Evolutionary conservation across 257 asterid genomes (phyloP).

Genomic region (Orobanche coerulescens): DNA sequence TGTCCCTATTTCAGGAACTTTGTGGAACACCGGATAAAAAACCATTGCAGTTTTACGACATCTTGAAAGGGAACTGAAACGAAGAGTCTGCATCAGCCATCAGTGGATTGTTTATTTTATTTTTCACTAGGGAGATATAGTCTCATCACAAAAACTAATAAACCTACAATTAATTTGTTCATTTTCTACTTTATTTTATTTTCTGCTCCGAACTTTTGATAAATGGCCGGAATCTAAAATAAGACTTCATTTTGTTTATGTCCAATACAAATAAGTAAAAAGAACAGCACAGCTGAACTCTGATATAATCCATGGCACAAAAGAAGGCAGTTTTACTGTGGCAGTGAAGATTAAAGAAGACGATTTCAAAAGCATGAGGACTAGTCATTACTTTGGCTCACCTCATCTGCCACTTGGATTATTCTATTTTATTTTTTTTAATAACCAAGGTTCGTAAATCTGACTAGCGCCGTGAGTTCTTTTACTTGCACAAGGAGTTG

Average conservation of each 20-base stretch:
- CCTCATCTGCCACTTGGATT: too few species aligned
- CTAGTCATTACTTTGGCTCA: too few species aligned
- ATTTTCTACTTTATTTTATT: neutral
- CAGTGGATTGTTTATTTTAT: neutral
- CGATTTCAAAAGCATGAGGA: too few species aligned
- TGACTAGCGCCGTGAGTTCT: too few species aligned
- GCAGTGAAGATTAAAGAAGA: too few species aligned
- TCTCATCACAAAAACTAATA: slow-evolving; percentile 5
- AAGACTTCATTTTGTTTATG: too few species aligned
- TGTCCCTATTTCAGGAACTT: slow-evolving; percentile 46
- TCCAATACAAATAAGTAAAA: too few species aligned
- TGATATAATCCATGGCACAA: too few species aligned
- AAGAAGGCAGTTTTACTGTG: too few species aligned
- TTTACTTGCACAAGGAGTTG: neutral
- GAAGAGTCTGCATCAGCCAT: neutral
- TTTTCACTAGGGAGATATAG: neutral
- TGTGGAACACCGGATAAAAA: slow-evolving; percentile 61
- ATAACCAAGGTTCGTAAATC: too few species aligned
- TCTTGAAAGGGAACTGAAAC: slow-evolving; percentile 55
- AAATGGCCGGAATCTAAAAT: neutral
- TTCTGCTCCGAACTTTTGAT: neutral
- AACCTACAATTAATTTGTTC: neutral
- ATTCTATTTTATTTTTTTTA: too few species aligned
- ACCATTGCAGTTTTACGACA: slow-evolving; percentile 67
- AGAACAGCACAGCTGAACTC: too few species aligned